Percentiles rank a stretch among this genome's conserved stretches.
phyloP scores from a whole-genome alignment of 495 filamentous ascomycete species.

The Aspergillus nanangensis region DNA sequence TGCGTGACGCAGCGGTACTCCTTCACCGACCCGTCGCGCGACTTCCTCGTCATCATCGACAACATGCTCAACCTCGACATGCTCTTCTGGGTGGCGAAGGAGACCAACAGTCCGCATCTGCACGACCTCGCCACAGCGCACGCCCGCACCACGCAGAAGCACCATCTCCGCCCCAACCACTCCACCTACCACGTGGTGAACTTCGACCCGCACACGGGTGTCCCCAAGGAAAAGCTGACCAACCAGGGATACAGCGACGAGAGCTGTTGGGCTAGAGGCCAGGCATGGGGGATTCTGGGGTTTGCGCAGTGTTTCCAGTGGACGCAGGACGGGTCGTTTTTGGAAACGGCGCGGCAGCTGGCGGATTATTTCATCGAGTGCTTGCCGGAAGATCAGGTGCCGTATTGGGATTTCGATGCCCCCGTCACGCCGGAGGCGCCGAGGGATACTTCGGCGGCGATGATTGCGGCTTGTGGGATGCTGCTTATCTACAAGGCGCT shows the following conservation, averaged over 20 bases:
- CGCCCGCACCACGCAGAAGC: constrained; percentile 26
- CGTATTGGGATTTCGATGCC: constrained; percentile 41
- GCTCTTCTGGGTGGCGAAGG: constrained; percentile 38
- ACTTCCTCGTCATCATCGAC: constrained; percentile 42
- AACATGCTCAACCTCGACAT: constrained; percentile 45
- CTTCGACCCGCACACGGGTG: constrained; percentile 27
- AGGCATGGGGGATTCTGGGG: constrained; percentile 43
- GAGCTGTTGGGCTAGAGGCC: constrained; percentile 41
- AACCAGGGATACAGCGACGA: constrained; percentile 36
- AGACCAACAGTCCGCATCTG: constrained; percentile 22
- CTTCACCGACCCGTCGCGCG: constrained; percentile 19
- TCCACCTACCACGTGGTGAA: constrained; percentile 38
- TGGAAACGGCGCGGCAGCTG: constrained; percentile 24
- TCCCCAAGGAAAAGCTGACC: constrained; percentile 28
- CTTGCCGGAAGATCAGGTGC: constrained; percentile 28
- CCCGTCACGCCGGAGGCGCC: constrained; percentile 17
- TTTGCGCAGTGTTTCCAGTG: constrained; percentile 39
- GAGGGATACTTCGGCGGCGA: constrained; percentile 37
- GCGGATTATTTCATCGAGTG: constrained; percentile 34
- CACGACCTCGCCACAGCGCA: constrained; percentile 32
- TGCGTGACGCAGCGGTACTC: constrained; percentile 27
- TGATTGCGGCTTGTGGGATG: constrained; percentile 39
- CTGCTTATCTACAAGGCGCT: constrained; percentile 31
- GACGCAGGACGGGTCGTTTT: constrained; percentile 31
- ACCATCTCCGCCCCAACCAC: constrained; percentile 28